Conservation (phyloP, 2,329 filamentous ascomycete species). For the Fusarium guadeloupense region DNA sequence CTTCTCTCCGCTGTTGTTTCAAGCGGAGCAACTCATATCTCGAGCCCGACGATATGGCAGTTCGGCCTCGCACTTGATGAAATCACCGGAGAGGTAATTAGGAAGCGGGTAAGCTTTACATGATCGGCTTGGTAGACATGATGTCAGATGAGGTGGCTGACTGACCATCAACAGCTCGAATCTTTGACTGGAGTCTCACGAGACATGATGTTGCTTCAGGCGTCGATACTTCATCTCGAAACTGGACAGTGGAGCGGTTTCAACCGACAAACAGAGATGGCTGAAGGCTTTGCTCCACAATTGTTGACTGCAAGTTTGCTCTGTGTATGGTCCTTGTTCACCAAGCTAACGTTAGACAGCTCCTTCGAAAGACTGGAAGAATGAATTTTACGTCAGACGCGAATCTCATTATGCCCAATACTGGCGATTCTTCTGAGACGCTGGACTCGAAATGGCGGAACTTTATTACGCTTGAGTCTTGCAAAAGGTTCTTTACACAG, state of each 20-base stretch:
- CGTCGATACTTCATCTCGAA: slow-evolving; percentile 38
- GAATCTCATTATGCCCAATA: slow-evolving; percentile 18
- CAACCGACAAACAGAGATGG: slow-evolving; percentile 29
- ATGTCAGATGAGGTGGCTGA: background rate
- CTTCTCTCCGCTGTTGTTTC: slow-evolving; percentile 36
- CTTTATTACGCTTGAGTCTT: slow-evolving; percentile 33
- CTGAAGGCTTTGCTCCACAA: slow-evolving; percentile 31
- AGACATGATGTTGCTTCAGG: slow-evolving; percentile 37
- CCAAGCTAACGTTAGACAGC: slow-evolving; percentile 18
- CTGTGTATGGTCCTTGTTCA: background rate
- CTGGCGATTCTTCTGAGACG: slow-evolving; percentile 23
- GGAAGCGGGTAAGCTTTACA: slow-evolving; percentile 28
- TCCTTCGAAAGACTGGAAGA: slow-evolving; percentile 35
- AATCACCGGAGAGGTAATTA: slow-evolving; percentile 20
- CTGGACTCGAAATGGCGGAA: slow-evolving; percentile 38
- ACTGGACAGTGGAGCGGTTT: slow-evolving; percentile 40
- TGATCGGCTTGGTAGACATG: background rate
- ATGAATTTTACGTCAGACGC: slow-evolving; percentile 34
- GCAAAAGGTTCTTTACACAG: slow-evolving; percentile 32
- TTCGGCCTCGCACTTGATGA: slow-evolving; percentile 39
- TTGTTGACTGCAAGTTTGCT: slow-evolving; percentile 29
- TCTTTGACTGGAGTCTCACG: slow-evolving; percentile 10
- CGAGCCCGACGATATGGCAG: slow-evolving; percentile 35
- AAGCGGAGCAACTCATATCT: slow-evolving; percentile 34
- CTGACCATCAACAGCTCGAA: slow-evolving; percentile 25